Conservation (phyloP, 1,139 yeast genomes). For the Tardiomyces blankii region DNA sequence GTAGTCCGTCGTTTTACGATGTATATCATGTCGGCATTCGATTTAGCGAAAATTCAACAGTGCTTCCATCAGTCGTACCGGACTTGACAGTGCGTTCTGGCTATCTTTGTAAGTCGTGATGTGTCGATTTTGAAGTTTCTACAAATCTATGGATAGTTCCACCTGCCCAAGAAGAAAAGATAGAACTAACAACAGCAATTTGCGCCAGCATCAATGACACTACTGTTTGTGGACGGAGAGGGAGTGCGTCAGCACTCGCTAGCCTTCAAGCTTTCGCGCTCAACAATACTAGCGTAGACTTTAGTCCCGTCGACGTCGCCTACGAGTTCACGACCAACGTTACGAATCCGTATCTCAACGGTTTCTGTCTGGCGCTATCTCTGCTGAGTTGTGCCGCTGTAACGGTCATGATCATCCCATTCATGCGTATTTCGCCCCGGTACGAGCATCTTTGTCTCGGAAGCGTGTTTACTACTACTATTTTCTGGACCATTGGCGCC, state of each 20-base stretch:
- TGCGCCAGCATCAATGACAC: neutral
- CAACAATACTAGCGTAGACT: conserved; percentile 6
- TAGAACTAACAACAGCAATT: neutral
- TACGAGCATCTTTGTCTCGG: conserved; percentile 24
- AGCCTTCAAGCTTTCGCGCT: neutral
- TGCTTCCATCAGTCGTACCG: conserved; percentile 18
- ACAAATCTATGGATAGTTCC: neutral
- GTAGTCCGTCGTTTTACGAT: conserved; percentile 32
- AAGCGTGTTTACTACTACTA: conserved; percentile 29
- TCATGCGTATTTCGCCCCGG: conserved; percentile 35
- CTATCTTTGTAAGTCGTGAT: neutral
- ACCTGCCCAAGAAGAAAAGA: neutral
- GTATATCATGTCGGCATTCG: conserved; percentile 36
- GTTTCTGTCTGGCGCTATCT: conserved; percentile 34
- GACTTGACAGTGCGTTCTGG: neutral
- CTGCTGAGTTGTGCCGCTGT: conserved; percentile 16
- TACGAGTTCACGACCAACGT: conserved; percentile 32
- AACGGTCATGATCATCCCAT: conserved; percentile 26
- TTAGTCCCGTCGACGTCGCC: conserved; percentile 36
- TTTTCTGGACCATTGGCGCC: conserved; percentile 60
- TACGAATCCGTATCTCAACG: conserved; percentile 42
- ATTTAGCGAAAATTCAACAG: conserved; percentile 29
- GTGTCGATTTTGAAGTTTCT: too few species aligned
- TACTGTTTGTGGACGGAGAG: neutral
- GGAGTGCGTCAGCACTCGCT: neutral